Evolutionary conservation across 169 alveolate genomes (phyloP), one percentile per base, ranked within the genome.

Genomic region (Babesia caballi): DNA sequence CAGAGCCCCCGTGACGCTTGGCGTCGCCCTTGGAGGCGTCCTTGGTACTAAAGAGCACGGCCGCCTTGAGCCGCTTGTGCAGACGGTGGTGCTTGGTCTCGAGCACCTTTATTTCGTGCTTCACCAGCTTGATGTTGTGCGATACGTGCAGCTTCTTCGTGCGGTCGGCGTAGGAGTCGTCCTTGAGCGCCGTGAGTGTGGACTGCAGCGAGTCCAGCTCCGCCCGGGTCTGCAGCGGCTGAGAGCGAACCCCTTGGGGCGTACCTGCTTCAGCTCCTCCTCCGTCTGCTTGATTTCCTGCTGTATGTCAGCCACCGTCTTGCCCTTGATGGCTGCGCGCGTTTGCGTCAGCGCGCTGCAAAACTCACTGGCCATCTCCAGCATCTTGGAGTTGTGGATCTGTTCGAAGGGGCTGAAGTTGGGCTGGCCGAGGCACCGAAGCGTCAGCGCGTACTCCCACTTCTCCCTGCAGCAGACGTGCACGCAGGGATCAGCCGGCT

Each of bases 361-460:
- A 0, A 33, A 60, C 83, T 51, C 40, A 76, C 85, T 38, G 0
- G 74, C 53, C 80, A 76, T 76, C 56, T 76, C 63, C 12, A 66
- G 68, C 85, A 76, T 15, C 40, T 66, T 65, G 53, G 81, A 42
- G 56, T 76, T 76, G 85, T 76, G 85, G 19, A 76, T 40, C 23
- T 54, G 27, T 9, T 70, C 63, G 65, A 76, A 76, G 53, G 68
- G 70, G 28, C 50, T 59, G 38, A 76, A 76, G 73, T 76, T 44
- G 15, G 30, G 57, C 54, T 76, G 85, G 38, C 85, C 85, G 15
- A 76, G 66, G 36, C 85, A 76, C 7, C 70, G 59, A 36, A 76
- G 71, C 1, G 85, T 76, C 21, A 76, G 42, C 23, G 82, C 82
- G 35, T 76, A 76, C 73, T 76, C 85, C 85, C 85, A 76, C 38